Evolutionary conservation across 108 stramenopile species (phyloP), one percentile per base, ranked within the genome.

Genomic region (Mediolabrus comicus): DNA sequence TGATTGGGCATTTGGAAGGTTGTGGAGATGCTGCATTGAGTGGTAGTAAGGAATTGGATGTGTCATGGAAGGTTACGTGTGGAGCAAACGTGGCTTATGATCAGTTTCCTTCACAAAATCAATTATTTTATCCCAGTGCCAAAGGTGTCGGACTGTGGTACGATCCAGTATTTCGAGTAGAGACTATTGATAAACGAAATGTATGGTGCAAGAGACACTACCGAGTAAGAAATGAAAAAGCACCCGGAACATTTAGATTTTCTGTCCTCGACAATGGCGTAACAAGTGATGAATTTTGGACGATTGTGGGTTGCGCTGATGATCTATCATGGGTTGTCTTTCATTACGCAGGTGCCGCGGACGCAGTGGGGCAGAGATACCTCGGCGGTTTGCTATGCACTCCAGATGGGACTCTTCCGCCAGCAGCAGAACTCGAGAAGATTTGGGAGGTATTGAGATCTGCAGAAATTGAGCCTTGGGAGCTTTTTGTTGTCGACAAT

Each of bases 81-180:
- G 95, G 95, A 4, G 95, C 96, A 25, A 97, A 98, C 73, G 92
- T 89, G 6, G 96, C 98, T 0, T 98, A 98, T 65, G 98, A 98
- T 78, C 89, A 90, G 57, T 98, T 98, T 76, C 95, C 98, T 0
- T 88, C 78, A 19, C 98, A 98, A 69, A 94, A 98, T 83, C 95
- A 93, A 69, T 69, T 90, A 11, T 94, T 90, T 68, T 88, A 94
- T 52, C 79, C 79, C 8, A 69, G 66, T 28, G 71, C 60, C 2
- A 80, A 75, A 41, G 86, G 83, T 4, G 65, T 80, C 28, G 71
- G 65, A 61, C 62, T 97, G 70, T 97, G 97, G 97, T 98, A 98
- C 73, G 96, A 98, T 83, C 98, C 98, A 11, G 92, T 97, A 3
- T 98, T 98, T 75, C 83, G 93, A 33, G 98, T 98, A 11, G 87